Evolutionary conservation across 108 stramenopile genomes (phyloP), one percentile per base, ranked within the genome.

Genomic region (Skeletonema grethae): DNA sequence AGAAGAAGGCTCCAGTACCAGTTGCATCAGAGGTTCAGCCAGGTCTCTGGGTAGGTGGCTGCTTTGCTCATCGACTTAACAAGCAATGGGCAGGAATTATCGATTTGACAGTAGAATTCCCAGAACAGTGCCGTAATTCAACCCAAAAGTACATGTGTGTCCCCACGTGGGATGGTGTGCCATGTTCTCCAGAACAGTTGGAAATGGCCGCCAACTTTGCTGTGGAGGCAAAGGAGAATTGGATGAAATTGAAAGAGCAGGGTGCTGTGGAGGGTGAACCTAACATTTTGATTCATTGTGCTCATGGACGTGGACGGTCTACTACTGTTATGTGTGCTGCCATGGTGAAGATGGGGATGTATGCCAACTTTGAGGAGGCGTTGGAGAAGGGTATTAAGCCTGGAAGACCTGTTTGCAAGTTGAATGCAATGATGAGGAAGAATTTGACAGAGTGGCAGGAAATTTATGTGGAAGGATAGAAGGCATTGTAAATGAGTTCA

Each of bases 21-120:
- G 80, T 88, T 9, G 95, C 95, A 20, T 84, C 90, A 1, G 86
- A 91, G 72, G 92, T 95, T 5, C 88, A 89, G 67, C 81, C 85
- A 9, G 95, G 95, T 24, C 93, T 92, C 88, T 95, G 89, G 88
- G 85, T 95, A 31, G 95, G 95, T 28, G 91, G 94, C 38, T 90
- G 90, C 73, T 85, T 92, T 69, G 84, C 82, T 22, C 68, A 95
- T 70, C 81, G 88, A 73, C 83, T 95, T 15, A 67, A 86, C 60
- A 91, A 82, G 71, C 74, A 90, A 16, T 95, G 91, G 91, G 90
- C 86, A 6, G 89, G 90, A 7, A 81, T 93, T 22, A 79, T 95
- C 41, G 95, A 95, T 74, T 64, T 91, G 36, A 95, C 95, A 6
- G 95, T 95, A 9, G 95, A 95, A 67, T 95, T 95, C 65, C 92